Base-by-base conservation (phyloP, 1,284 basidiomycete species). In the Mycosarcoma mackinlayi region DNA sequence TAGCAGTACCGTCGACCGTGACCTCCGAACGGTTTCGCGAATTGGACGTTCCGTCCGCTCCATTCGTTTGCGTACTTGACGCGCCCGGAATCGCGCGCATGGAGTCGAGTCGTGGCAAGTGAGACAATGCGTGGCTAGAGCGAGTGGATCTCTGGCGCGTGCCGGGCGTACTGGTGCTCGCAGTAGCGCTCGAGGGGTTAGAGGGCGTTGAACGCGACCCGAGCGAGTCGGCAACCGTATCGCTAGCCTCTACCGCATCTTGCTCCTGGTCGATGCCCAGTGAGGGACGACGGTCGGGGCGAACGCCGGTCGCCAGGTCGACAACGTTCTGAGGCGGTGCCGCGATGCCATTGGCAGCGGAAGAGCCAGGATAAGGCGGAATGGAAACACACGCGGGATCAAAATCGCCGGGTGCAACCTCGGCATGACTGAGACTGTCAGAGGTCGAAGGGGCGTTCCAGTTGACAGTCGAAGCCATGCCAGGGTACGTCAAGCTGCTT, bases 71-170 rank as follows among this genome's bases (percentile, higher is more conserved):
- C 19, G 28, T 35, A 38, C 51, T 40, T 9, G 48, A 33, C 3
- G 45, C 47, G 18, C 50, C 25, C 3, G 47, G 30, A 21, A 66
- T 53, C 21, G 60, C 52, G 14, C 66, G 64, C 72, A 76, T 75
- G 35, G 76, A 78, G 47, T 77, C 66, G 39, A 78, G 69, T 21
- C 76, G 63, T 4, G 76, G 76, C 39, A 78, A 31, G 11, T 78
- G 76, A 31, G 75, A 78, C 23, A 78, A 55, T 11, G 64, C 62
- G 30, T 53, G 34, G 35, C 49, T 68, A 1, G 66, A 56, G n/a
- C 61, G 56, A 4, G 50, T 28, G 35, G 58, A 19, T 31, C 58
- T 46, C 34, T 44, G 55, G 28, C 59, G 57, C n/a, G 61, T 40
- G 10, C 47, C 47, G 9, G 14, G 37, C 18, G 55, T 44, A 13